Percentiles rank a stretch among this genome's conserved stretches.
Conservation (phyloP, 2,329 filamentous ascomycete genomes). For the Truncatella angustata region DNA sequence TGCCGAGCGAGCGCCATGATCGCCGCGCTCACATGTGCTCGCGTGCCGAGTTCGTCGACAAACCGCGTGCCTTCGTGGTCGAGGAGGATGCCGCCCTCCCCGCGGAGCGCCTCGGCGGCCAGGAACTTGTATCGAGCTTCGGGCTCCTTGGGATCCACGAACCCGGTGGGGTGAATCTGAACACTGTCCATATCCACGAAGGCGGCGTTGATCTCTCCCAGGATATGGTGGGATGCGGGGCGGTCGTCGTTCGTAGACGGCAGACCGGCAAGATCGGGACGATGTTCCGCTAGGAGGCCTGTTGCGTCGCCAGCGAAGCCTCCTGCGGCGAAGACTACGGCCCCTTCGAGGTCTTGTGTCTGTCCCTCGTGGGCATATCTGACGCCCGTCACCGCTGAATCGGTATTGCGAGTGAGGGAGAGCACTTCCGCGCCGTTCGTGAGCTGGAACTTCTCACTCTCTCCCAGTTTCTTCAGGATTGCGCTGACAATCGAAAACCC, state of each 20-base stretch:
- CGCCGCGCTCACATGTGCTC: constrained; percentile 53
- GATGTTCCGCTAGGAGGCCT: constrained; percentile 53
- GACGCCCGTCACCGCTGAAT: constrained; percentile 46
- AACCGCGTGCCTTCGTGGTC: constrained; percentile 47
- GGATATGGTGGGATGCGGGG: constrained; percentile 49
- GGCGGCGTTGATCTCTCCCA: constrained; percentile 37
- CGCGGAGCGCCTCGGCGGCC: constrained; percentile 60
- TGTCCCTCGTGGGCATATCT: constrained; percentile 40
- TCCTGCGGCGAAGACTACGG: constrained; percentile 59
- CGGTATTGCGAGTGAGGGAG: constrained; percentile 35
- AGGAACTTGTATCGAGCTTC: constrained; percentile 56
- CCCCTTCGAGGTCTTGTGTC: constrained; percentile 42
- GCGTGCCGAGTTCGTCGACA: constrained; percentile 60
- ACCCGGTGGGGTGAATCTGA: constrained; percentile 65
- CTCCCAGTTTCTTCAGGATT: constrained; percentile 50
- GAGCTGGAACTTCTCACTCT: constrained; percentile 48
- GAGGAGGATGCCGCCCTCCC: constrained; percentile 60
- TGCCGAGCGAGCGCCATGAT: constrained; percentile 42
- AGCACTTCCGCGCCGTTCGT: constrained; percentile 52
- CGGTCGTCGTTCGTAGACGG: constrained; percentile 63
- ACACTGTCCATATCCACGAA: constrained; percentile 55
- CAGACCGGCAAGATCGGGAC: constrained; percentile 56
- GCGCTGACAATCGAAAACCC: constrained; percentile 57
- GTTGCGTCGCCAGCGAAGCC: constrained; percentile 62
- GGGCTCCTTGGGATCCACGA: constrained; percentile 52